Conservation (phyloP, 805 yeast species). For the Saccharomycopsis schoenii region DNA sequence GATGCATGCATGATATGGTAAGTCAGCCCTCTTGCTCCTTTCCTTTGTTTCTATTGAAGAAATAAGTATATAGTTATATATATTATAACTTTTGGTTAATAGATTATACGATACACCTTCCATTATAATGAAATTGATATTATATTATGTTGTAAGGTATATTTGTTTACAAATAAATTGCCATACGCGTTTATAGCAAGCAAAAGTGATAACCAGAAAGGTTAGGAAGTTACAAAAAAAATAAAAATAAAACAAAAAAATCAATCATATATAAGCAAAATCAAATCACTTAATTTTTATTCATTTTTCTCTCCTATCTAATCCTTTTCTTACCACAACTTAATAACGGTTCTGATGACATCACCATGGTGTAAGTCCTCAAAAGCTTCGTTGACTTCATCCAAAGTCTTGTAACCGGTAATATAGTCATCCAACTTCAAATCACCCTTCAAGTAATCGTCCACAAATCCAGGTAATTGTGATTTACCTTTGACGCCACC, state of each 20-base stretch:
- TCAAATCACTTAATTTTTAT: neutral
- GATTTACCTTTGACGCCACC: constrained; percentile 98
- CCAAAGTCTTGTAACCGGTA: constrained; percentile 77
- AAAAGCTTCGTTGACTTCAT: constrained; percentile 77
- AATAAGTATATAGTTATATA: neutral
- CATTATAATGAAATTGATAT: no score
- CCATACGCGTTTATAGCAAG: no score
- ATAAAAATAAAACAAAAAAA: neutral
- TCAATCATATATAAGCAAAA: neutral
- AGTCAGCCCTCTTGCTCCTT: no score
- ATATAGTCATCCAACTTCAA: constrained; percentile 91
- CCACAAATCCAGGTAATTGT: constrained; percentile 84
- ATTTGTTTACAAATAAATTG: no score
- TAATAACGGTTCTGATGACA: constrained; percentile 86
- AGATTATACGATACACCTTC: neutral
- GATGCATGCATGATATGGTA: neutral
- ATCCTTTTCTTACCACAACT: constrained; percentile 25
- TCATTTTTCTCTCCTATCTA: neutral
- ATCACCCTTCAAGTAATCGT: constrained; percentile 70
- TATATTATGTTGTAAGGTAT: no score
- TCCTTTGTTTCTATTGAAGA: no score
- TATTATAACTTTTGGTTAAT: neutral
- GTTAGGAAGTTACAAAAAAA: neutral
- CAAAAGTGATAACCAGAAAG: neutral
- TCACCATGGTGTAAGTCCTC: constrained; percentile 92